Conservation (phyloP, 768 basidiomycete genomes). For the Boletus huronensis region DNA sequence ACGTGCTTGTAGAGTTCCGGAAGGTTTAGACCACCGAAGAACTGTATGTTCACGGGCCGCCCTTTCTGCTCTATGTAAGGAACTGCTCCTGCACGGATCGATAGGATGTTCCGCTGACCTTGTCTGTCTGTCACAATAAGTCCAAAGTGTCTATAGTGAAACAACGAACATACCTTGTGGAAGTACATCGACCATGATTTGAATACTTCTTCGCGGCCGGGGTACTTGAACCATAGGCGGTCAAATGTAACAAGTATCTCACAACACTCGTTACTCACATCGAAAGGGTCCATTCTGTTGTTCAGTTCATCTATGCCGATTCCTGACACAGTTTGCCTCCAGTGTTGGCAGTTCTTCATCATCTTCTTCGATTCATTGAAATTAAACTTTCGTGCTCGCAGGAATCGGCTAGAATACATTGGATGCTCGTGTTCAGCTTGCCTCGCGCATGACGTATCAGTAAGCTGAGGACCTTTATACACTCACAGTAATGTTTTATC, state of each 20-base stretch:
- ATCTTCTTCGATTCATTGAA: conserved; percentile 57
- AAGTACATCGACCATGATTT: conserved; percentile 78
- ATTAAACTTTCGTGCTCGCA: conserved; percentile 69
- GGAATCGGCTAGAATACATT: conserved; percentile 52
- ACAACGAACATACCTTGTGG: conserved; percentile 52
- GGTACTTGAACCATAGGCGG: conserved; percentile 45
- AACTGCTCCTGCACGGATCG: neutral
- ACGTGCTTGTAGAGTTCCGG: conserved; percentile 53
- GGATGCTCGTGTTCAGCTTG: conserved; percentile 4
- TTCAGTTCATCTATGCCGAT: conserved; percentile 66
- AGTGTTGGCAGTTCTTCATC: conserved; percentile 63
- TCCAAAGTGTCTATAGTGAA: neutral
- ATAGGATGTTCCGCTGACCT: conserved; percentile 39
- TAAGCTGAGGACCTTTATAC: neutral
- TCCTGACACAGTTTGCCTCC: conserved; percentile 62
- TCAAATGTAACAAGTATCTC: neutral
- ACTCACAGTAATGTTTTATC: conserved; percentile 57
- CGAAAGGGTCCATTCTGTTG: conserved; percentile 59
- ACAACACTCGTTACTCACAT: conserved; percentile 43
- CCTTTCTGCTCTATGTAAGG: conserved; percentile 46
- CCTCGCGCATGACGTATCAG: neutral
- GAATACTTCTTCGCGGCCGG: conserved; percentile 64
- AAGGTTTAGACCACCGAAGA: conserved; percentile 58
- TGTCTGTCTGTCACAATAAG: conserved; percentile 51
- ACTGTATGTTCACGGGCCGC: conserved; percentile 67